phyloP scores from a whole-genome alignment of 495 filamentous ascomycete species.

The Aspergillus wentii region DNA sequence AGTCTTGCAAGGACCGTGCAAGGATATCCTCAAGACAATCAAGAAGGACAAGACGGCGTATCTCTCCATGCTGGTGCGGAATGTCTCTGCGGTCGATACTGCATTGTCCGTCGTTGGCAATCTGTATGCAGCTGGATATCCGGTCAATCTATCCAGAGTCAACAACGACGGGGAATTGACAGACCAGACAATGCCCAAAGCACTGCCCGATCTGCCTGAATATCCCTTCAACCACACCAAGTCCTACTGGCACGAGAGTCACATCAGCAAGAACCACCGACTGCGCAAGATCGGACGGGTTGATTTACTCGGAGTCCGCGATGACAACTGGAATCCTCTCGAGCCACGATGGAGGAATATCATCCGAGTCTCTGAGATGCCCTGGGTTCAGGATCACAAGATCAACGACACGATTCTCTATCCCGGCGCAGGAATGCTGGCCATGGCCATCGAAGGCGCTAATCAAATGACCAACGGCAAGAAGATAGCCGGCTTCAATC shows the following conservation, averaged over 20 bases:
- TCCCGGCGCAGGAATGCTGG: conserved; percentile 46
- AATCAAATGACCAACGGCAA: too few relatives aligned
- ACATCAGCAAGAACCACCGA: conserved; percentile 16
- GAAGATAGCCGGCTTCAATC: too few relatives aligned
- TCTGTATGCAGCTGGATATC: too few relatives aligned
- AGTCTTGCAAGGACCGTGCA: conserved; percentile 48
- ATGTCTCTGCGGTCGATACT: conserved; percentile 17
- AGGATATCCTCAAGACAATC: too few relatives aligned
- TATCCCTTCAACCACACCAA: conserved; percentile 35
- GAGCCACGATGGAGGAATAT: conserved; percentile 30
- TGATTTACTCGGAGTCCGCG: too few relatives aligned
- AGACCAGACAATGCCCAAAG: conserved; percentile 6
- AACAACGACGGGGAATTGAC: too few relatives aligned
- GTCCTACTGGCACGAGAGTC: conserved; percentile 25
- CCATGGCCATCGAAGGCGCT: conserved; percentile 47
- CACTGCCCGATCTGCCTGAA: conserved; percentile 27
- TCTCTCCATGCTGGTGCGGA: conserved; percentile 17
- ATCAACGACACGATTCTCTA: conserved; percentile 39
- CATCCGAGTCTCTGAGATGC: conserved; percentile 24
- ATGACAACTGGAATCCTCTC: too few relatives aligned
- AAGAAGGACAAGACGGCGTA: too few relatives aligned
- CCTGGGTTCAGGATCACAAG: conserved; percentile 40
- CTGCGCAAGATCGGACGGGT: conserved; percentile 17
- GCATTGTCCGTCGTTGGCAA: too few relatives aligned
- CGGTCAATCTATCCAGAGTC: too few relatives aligned